Conservation (phyloP, 2,329 filamentous ascomycete species). For the Mollisiaceae sp. region DNA sequence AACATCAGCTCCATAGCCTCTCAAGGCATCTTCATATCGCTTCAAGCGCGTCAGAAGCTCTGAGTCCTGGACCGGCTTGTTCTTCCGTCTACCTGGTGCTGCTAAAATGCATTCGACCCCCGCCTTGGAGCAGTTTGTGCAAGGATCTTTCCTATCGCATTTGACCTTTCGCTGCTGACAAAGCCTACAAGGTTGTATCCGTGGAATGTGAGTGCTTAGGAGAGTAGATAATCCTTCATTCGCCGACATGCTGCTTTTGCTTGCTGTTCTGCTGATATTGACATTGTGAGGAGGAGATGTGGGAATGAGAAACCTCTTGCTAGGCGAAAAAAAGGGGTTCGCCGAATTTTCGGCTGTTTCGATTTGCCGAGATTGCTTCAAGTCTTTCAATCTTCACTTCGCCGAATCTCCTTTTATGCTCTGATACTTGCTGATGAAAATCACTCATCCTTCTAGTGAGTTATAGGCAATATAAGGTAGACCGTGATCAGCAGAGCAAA, state of each 20-base stretch:
- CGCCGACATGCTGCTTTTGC: not conserved
- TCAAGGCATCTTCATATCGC: not conserved
- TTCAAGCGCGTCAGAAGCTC: not conserved
- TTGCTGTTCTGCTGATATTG: not conserved
- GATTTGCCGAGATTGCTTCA: not conserved
- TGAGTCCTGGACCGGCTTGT: not conserved
- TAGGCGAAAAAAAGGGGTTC: constrained; percentile 4
- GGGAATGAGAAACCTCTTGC: not conserved
- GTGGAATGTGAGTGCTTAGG: not conserved
- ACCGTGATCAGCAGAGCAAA: not conserved
- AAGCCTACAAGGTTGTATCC: not conserved
- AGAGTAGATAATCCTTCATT: not conserved
- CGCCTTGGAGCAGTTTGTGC: constrained; percentile 47
- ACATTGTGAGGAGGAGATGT: not conserved
- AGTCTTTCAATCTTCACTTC: not conserved
- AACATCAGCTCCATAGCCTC: not conserved
- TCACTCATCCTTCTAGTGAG: not conserved
- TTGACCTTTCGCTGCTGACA: constrained; percentile 29
- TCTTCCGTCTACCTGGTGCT: not conserved
- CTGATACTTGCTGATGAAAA: not conserved
- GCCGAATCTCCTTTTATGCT: not conserved
- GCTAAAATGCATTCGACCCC: not conserved
- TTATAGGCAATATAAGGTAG: not conserved
- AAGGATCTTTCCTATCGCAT: constrained; percentile 49
- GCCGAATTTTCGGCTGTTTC: not conserved